Evolutionary conservation across 2,329 filamentous ascomycete genomes (phyloP).

Genomic region (Aspergillus sp.): DNA sequence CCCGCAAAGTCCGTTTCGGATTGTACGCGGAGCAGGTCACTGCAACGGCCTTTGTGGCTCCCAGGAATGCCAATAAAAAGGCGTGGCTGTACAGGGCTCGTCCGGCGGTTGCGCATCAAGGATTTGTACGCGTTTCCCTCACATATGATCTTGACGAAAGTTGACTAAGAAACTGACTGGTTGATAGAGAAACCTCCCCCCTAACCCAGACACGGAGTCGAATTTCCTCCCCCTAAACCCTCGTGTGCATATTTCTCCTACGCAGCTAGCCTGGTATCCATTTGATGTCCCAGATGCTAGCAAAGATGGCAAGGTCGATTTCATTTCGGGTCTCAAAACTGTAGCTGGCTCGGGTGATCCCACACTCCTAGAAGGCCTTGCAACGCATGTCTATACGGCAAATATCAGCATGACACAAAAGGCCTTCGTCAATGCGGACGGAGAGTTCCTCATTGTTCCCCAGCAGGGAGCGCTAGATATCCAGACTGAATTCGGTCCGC

Average conservation of each 20-base stretch:
- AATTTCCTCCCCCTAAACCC: conserved; percentile 38
- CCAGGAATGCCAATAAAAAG: conserved; percentile 49
- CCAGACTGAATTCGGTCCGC: conserved; percentile 57
- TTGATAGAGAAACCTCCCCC: conserved; percentile 40
- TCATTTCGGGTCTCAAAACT: conserved; percentile 47
- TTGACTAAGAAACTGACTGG: not conserved
- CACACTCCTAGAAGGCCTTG: conserved; percentile 48
- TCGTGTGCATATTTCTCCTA: conserved; percentile 48
- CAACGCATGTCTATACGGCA: conserved; percentile 49
- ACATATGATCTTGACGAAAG: not conserved
- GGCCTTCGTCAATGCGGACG: conserved; percentile 56
- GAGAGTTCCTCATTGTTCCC: conserved; percentile 57
- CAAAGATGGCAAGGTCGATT: conserved; percentile 42
- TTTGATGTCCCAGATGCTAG: conserved; percentile 41
- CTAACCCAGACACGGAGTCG: conserved; percentile 26
- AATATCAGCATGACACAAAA: conserved; percentile 50
- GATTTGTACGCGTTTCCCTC: conserved; percentile 33
- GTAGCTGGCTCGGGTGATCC: conserved; percentile 51
- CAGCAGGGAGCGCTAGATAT: conserved; percentile 59
- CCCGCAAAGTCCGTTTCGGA: conserved; percentile 30
- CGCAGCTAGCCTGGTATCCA: conserved; percentile 51
- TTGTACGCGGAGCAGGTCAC: conserved; percentile 42
- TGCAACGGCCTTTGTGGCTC: conserved; percentile 53
- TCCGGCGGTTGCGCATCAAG: conserved; percentile 48
- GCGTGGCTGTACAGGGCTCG: conserved; percentile 52